Conservation (phyloP, 805 yeast species). For the Metschnikowia borealis region DNA sequence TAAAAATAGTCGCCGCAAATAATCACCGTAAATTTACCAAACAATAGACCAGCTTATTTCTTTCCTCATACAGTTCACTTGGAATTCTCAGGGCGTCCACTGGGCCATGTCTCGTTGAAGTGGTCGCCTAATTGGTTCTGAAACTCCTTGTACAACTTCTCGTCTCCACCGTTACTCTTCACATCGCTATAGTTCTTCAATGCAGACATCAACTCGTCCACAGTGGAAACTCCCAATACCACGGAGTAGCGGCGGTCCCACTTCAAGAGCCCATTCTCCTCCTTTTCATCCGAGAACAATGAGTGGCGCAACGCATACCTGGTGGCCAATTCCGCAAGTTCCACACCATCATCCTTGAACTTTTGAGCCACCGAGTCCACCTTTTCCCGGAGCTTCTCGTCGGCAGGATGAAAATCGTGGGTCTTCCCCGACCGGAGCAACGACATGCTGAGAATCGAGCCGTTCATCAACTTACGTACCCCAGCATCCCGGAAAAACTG, state of each 20-base stretch:
- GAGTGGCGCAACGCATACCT: slow-evolving; percentile 59
- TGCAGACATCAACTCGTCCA: slow-evolving; percentile 63
- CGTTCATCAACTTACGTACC: slow-evolving; percentile 62
- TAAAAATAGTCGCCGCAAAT: too few species aligned
- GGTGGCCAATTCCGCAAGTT: slow-evolving; percentile 78
- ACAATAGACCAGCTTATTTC: too few species aligned
- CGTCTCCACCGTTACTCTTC: slow-evolving; percentile 47
- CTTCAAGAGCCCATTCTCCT: slow-evolving; percentile 9
- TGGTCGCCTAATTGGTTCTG: slow-evolving; percentile 46
- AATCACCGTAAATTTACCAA: too few species aligned
- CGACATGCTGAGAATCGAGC: slow-evolving; percentile 87
- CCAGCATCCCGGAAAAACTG: slow-evolving; percentile 51
- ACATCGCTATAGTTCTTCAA: slow-evolving; percentile 43
- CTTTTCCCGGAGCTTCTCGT: slow-evolving; percentile 50
- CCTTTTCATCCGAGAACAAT: slow-evolving; percentile 18
- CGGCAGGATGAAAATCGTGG: slow-evolving; percentile 78
- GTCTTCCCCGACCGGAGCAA: slow-evolving; percentile 65
- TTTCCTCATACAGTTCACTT: neutral
- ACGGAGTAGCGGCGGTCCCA: slow-evolving; percentile 45
- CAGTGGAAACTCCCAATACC: slow-evolving; percentile 71
- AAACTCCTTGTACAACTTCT: slow-evolving; percentile 38
- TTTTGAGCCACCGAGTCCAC: slow-evolving; percentile 43
- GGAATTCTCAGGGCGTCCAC: slow-evolving; percentile 23
- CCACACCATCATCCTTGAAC: slow-evolving; percentile 39
- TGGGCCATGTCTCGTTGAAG: slow-evolving; percentile 63